Evolutionary conservation across 352 stramenopile genomes (phyloP), one percentile per base, ranked within the genome.

Genomic region (Pythium sp.): DNA sequence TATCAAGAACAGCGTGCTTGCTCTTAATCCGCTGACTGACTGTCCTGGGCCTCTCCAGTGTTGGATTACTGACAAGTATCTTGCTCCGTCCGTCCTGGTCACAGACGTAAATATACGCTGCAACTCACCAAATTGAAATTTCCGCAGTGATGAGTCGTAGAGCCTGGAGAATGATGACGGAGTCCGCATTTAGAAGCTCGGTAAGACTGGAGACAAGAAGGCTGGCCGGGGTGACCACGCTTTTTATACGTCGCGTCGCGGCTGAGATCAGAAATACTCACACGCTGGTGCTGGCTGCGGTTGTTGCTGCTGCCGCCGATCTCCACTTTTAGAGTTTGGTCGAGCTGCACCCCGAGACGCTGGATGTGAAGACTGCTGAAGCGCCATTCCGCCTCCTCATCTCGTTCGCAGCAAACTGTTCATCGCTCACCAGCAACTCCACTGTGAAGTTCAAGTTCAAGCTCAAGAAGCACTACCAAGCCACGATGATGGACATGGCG

Each of bases 401-500:
- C 9, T n/a, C 53, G 14, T 5, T 7, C 15, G 41, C 41, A 49
- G 41, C 15, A n/a, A 49, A 49, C 15, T 20, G 41, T 58, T 30
- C 53, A 20, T 41, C 12, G n/a, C 38, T 14, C 41, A 5, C 7
- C n/a, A 15, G 15, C n/a, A 11, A 18, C 24, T 38, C 20, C 11
- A 22, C 9, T 9, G 24, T 36, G 36, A 15, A 41, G 38, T 46
- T 20, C 38, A 46, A 46, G 12, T 12, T 36, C 32, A 36, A 46
- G 18, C 20, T 24, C 28, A 34, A 55, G 43, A 24, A 58, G 26
- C 32, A 38, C 5, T 9, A 4, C 26, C 53, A 58, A 12, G 5
- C 18, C 26, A 60, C 46, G 36, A 71, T 71, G 65, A 71, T 71
- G 65, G 54, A 57, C 20, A 71, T 71, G 60, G 38, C 58, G 24